phyloP scores from a whole-genome alignment of 306 rosid species.

The Medicago lupulina region DNA sequence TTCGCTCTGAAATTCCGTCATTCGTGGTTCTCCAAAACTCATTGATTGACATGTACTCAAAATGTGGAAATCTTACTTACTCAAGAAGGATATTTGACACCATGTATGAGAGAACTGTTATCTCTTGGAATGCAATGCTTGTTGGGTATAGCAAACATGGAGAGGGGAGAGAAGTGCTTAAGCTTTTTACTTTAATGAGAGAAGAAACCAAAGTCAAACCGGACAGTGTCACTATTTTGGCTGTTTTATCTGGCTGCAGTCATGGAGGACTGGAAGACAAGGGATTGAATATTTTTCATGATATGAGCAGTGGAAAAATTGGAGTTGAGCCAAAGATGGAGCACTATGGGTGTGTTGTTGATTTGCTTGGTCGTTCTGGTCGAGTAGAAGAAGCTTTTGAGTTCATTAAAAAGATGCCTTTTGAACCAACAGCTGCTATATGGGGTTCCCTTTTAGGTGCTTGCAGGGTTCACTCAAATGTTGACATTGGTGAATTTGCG shows the following conservation, averaged over 20 bases:
- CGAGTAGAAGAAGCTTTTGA: slow-evolving; percentile 69
- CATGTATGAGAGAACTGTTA: slow-evolving; percentile 73
- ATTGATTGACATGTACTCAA: slow-evolving; percentile 90
- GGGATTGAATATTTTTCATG: slow-evolving; percentile 73
- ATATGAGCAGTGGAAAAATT: slow-evolving; percentile 57
- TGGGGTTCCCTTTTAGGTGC: slow-evolving; percentile 92
- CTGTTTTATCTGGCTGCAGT: slow-evolving; percentile 90
- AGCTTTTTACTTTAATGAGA: slow-evolving; percentile 73
- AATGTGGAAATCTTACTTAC: slow-evolving; percentile 81
- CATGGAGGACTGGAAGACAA: slow-evolving; percentile 79
- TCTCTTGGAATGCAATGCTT: slow-evolving; percentile 95
- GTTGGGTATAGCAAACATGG: slow-evolving; percentile 91
- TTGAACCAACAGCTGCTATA: slow-evolving; percentile 79
- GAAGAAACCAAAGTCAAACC: slow-evolving; percentile 71
- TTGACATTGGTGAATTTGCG: slow-evolving; percentile 68
- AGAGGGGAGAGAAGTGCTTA: slow-evolving; percentile 78
- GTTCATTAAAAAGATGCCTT: slow-evolving; percentile 63
- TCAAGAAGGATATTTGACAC: slow-evolving; percentile 71
- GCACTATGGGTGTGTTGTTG: slow-evolving; percentile 88
- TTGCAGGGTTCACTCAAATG: slow-evolving; percentile 73
- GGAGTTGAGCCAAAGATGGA: slow-evolving; percentile 68
- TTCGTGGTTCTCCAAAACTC: slow-evolving; percentile 86
- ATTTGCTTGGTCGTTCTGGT: slow-evolving; percentile 89
- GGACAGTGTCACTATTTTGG: slow-evolving; percentile 75
- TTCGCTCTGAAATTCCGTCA: slow-evolving; percentile 61